Evolutionary conservation across 768 basidiomycete genomes (phyloP).

Genomic region (Lepiota brunneoincarnata): DNA sequence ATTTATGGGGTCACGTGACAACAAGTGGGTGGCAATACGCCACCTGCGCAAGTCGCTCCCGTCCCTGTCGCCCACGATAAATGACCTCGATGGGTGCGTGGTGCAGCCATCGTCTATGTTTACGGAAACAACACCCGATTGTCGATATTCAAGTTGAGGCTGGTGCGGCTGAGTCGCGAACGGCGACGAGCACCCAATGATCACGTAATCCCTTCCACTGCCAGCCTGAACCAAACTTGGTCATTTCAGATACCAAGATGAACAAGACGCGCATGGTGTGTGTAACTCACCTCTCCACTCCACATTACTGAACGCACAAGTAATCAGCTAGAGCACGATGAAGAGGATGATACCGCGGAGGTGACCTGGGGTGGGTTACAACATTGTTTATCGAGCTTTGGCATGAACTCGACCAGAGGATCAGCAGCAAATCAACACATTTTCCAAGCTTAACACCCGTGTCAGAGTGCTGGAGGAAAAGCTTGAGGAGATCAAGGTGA

Average conservation of each 20-base stretch:
- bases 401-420: slow-evolving; percentile 48
- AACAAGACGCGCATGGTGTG: slow-evolving; percentile 14
- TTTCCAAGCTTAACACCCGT: slow-evolving; percentile 88
- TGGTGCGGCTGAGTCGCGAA: no score
- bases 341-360: slow-evolving; percentile 75
- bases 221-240: no score
- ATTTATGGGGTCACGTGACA: slow-evolving; percentile 4
- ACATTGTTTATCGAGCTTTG: slow-evolving; percentile 1
- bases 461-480: slow-evolving; percentile 69
- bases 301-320: not conserved
- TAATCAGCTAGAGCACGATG: slow-evolving; percentile 68
- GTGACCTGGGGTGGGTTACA: slow-evolving; percentile 75
- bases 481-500: slow-evolving; percentile 71
- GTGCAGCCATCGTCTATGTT: not conserved
- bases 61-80: not conserved
- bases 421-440: slow-evolving; percentile 87
- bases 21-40: not conserved
- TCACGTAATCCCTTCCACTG: slow-evolving; percentile 1
- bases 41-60: not conserved
- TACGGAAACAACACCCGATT: not conserved
- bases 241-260: not conserved
- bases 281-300: not conserved
- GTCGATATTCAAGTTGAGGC: no score
- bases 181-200: no score
- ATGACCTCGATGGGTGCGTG: not conserved